A percentile compares a stretch with the other conserved stretches of the same genome.
Conservation (phyloP, 2,329 filamentous ascomycete genomes). For the Alternaria novae-zelandiae region DNA sequence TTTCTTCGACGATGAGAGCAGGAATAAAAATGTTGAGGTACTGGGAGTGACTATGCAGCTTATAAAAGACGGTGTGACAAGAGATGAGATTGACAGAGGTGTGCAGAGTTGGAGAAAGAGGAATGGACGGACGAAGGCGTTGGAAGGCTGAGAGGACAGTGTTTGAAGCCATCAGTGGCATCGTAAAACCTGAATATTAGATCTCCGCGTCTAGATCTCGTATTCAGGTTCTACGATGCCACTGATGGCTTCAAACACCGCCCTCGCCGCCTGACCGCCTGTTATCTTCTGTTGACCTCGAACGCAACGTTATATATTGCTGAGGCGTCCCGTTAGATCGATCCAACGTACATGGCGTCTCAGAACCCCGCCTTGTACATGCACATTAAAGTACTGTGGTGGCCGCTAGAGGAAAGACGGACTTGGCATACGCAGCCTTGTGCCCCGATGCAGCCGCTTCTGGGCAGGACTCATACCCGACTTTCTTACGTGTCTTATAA, state of each 20-base stretch:
- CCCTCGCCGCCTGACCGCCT: no score
- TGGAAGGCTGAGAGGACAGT: background rate
- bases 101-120: conserved; percentile 81
- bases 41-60: conserved; percentile 86
- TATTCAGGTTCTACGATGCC: no score
- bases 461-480: accelerated
- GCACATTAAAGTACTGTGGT: background rate
- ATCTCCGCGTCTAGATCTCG: no score
- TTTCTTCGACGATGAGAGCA: conserved; percentile 91
- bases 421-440: background rate
- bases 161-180: no score
- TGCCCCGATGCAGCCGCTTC: background rate
- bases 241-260: no score
- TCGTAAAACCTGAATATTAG: no score
- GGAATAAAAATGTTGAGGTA: conserved; percentile 82
- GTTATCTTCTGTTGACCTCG: no score
- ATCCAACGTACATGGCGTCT: background rate
- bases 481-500: background rate
- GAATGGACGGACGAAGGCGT: conserved; percentile 55
- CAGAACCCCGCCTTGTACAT: background rate
- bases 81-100: conserved; percentile 78
- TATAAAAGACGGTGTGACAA: conserved; percentile 78
- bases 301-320: background rate
- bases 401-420: background rate
- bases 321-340: background rate